Evolutionary conservation across 1,139 yeast genomes (phyloP), one percentile per base, ranked within the genome.

Genomic region (Blastobotrys buckinghamii): DNA sequence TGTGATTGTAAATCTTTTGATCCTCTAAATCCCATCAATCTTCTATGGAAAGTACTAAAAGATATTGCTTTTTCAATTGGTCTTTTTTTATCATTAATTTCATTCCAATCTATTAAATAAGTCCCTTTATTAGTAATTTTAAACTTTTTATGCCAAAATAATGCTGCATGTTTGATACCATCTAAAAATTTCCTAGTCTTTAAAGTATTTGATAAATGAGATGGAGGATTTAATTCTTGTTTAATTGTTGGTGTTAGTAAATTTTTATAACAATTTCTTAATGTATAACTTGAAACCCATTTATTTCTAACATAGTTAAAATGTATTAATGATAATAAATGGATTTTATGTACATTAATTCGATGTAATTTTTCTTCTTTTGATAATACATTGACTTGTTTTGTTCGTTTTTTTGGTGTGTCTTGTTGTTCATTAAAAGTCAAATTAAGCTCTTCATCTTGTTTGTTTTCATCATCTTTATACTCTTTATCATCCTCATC

Each of bases 1-100:
- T 88, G 96, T 0, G 94, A 89, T 0, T 85, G 86, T 6, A 87
- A 52, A 60, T 92, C 97, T 37, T 87, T 68, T 1, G 88, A 79
- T 0, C 98, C 98, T 24, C 35, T 47, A 24, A 58, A 55, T 22
- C 49, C 37, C 22, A 53, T 48, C 13, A 67, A 49, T 15, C 52
- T 44, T 6, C 53, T 51, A 17, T 56, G 42, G 45, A 64, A 65
- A 42, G 56, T 55, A 1, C 47, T 52, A 24, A 46, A 47, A n/a
- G 51, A 50, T 46, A 59, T 47, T 30, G 57, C 50, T 20, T 57
- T 52, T 44, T 59, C 61, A 15, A 61, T 42, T 13, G 45, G 53
- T 42, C 61, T 55, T 34, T 53, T 56, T 43, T 59, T 39, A 53
- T 64, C 54, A 43, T 55, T 55, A 62, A 77, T 60, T 59, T 87